Percentiles rank a stretch among this genome's conserved stretches.
These are phyloP conservation scores for Fusarium sp. DNA, from an alignment of 2,329 filamentous ascomycete genomes.

Conservation along the genomic window DNA sequence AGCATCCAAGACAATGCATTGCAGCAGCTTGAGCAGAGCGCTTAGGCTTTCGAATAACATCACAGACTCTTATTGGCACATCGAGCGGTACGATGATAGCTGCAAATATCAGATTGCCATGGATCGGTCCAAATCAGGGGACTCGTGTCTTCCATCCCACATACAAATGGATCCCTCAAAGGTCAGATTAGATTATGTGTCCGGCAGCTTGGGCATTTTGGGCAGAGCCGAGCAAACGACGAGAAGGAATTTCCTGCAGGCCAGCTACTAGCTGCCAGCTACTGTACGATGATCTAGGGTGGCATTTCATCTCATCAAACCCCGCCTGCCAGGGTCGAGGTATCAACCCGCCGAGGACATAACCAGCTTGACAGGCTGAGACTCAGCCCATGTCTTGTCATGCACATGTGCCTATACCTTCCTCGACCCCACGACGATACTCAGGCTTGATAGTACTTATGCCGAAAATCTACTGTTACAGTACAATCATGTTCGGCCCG, in stretches of 20 bases:
- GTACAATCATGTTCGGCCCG: conserved; percentile 19
- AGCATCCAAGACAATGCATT: conserved; percentile 20
- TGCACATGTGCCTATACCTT: neutral
- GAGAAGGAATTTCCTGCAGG: conserved; percentile 31
- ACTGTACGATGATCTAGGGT: conserved; percentile 37
- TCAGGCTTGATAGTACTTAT: neutral
- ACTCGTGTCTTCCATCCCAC: conserved; percentile 11
- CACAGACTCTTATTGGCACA: conserved; percentile 13
- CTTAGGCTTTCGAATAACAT: conserved; percentile 6
- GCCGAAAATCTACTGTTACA: neutral
- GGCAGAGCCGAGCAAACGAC: conserved; percentile 31
- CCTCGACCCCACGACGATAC: neutral
- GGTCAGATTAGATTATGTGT: conserved; percentile 38
- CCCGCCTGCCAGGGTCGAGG: conserved; percentile 19
- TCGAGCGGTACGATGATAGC: conserved; percentile 18
- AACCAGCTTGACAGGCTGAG: neutral
- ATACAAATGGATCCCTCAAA: conserved; percentile 9
- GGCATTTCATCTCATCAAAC: conserved; percentile 43
- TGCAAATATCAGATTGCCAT: conserved; percentile 21
- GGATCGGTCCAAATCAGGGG: conserved; percentile 14
- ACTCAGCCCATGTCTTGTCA: neutral
- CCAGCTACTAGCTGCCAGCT: conserved; percentile 7
- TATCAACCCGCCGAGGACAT: conserved; percentile 1
- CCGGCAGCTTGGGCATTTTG: conserved; percentile 33
- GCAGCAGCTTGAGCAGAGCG: conserved; percentile 17